A percentile compares a stretch with the other conserved stretches of the same genome.
These are phyloP conservation scores for Pugionium cornutum DNA, from an alignment of 345 rosid species.

Conservation along the genomic window DNA sequence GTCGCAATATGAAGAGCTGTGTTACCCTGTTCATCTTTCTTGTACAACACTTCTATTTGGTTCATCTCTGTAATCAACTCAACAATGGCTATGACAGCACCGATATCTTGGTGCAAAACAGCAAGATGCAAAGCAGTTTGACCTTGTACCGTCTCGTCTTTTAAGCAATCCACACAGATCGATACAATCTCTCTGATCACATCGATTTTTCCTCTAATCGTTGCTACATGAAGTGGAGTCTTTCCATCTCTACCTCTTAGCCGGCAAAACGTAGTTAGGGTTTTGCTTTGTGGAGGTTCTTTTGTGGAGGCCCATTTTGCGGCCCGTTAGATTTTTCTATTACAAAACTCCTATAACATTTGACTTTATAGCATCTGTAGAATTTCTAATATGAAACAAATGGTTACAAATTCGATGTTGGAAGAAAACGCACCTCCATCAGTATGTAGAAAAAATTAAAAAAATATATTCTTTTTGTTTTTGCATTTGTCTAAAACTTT, in stretches of 20 bases:
- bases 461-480: too few species aligned
- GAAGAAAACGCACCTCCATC: too few species aligned
- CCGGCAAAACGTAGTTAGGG: conserved; percentile 33
- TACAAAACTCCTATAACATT: conserved; percentile 17
- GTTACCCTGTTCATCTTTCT: conserved; percentile 49
- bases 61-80: conserved; percentile 44
- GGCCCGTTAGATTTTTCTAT: not conserved
- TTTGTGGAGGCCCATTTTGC: not conserved
- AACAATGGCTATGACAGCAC: conserved; percentile 35
- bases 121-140: conserved; percentile 55
- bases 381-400: conserved; percentile 5
- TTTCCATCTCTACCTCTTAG: conserved; percentile 42
- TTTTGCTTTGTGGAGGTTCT: not conserved
- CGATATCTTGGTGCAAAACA: conserved; percentile 38
- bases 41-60: conserved; percentile 32
- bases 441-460: too few species aligned
- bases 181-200: conserved; percentile 43
- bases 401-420: conserved; percentile 12
- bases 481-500: too few species aligned
- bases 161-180: conserved; percentile 42
- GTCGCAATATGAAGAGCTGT: conserved; percentile 49
- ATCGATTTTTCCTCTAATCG: conserved; percentile 42
- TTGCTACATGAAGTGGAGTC: conserved; percentile 48
- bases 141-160: conserved; percentile 42
- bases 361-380: conserved; percentile 21